phyloP scores from a whole-genome alignment of 192 early-diverging fungal genomes.

The Dissophora ornata region DNA sequence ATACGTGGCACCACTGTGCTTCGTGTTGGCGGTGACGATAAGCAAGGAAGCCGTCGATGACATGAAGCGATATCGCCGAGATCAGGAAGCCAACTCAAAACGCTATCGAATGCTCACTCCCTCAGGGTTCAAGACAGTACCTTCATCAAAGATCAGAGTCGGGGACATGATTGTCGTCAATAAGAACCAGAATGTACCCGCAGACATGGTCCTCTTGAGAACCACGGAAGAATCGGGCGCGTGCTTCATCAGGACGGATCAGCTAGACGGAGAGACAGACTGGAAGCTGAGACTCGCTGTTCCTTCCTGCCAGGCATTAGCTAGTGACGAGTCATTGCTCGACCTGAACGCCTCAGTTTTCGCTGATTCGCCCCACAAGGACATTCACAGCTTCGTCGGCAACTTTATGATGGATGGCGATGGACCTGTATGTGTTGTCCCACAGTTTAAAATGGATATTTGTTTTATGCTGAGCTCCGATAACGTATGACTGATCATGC shows the following conservation, averaged over 20 bases:
- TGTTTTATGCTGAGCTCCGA: no score
- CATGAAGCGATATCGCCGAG: conserved; percentile 79
- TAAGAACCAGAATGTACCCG: conserved; percentile 92
- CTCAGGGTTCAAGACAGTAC: conserved; percentile 60
- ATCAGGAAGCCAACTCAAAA: conserved; percentile 92
- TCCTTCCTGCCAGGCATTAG: conserved; percentile 80
- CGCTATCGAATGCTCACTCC: conserved; percentile 74
- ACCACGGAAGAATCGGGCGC: conserved; percentile 87
- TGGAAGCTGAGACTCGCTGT: conserved; percentile 95
- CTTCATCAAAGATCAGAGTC: conserved; percentile 87
- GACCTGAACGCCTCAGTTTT: conserved; percentile 78
- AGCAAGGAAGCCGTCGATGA: conserved; percentile 94
- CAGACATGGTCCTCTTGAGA: conserved; percentile 88
- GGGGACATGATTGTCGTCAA: conserved; percentile 88
- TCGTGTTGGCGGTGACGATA: conserved; percentile 91
- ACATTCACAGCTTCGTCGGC: conserved; percentile 93
- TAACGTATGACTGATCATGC: no score
- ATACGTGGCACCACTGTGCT: conserved; percentile 93
- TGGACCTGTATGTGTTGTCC: conserved; percentile 34
- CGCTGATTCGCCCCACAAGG: conserved; percentile 91
- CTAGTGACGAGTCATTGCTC: conserved; percentile 69
- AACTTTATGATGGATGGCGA: conserved; percentile 64
- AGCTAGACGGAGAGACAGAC: conserved; percentile 97
- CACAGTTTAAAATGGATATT: no score
- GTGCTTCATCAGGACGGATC: conserved; percentile 96